Evolutionary conservation across 2,329 filamentous ascomycete species (phyloP), one percentile per base, ranked within the genome.

Genomic region (Trichoderma sp.): DNA sequence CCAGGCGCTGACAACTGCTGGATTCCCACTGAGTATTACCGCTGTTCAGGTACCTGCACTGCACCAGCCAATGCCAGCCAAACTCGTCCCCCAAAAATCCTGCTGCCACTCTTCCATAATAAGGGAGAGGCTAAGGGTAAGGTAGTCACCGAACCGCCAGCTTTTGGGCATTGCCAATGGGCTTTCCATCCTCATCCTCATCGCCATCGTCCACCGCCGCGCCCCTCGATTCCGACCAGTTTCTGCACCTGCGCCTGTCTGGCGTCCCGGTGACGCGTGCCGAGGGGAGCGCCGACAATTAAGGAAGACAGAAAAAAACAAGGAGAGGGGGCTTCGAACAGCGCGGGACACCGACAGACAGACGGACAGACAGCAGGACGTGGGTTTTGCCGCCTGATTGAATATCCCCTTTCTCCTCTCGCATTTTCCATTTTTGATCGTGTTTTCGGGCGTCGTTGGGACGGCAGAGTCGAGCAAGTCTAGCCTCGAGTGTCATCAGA

Each of bases 201-300:
- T 68, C 34, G 53, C 63, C 62, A 59, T 59, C 64, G 20, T 30
- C 64, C 63, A 68, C 63, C 63, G n/a, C 32, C 39, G 59, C 58
- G 53, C 28, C 57, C 17, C 43, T 68, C 70, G 43, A 63, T 68
- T 68, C 64, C 55, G 43, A 47, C 68, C 36, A 36, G 9, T 15
- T 50, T 65, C 15, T 43, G 53, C 64, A 34, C 30, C 55, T 57
- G 70, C 70, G 64, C 71, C 66, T 61, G 66, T 26, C 71, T 59
- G 66, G 59, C 71, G 71, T 72, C 57, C 59, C 71, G 71, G 65
- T 59, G 71, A 70, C 71, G 71, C 71, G 71, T 72, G 71, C 66
- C 53, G 65, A 69, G 68, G 70, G 65, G 62, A 68, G 63, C 61
- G 68, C 55, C 55, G 28, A 58, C 63, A 59, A 53, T 59, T 67